Evolutionary conservation across 805 yeast species (phyloP).

Genomic region (Cyberlindnera sargentensis): DNA sequence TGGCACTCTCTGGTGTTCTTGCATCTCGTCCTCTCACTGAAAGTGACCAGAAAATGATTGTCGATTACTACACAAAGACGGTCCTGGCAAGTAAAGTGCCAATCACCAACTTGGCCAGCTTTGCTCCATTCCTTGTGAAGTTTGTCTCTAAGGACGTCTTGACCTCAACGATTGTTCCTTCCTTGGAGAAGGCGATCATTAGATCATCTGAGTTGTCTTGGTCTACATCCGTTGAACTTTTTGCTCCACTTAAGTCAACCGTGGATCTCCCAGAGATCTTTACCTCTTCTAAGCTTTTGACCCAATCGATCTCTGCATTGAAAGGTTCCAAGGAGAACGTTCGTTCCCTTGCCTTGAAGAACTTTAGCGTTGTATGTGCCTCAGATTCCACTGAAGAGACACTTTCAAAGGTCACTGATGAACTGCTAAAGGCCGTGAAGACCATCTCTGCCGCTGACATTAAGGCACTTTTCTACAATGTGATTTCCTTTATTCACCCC

Average conservation of each 20-base stretch:
- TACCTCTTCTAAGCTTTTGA: slow-evolving; percentile 39
- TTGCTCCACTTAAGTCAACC: slow-evolving; percentile 25
- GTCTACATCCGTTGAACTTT: slow-evolving; percentile 46
- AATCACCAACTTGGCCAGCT: slow-evolving; percentile 30
- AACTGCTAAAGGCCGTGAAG: slow-evolving; percentile 51
- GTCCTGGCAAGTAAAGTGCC: slow-evolving; percentile 40
- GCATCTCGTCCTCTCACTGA: slow-evolving; percentile 22
- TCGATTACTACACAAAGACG: slow-evolving; percentile 29
- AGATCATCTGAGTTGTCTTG: slow-evolving; percentile 74
- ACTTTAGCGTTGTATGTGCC: slow-evolving; percentile 28
- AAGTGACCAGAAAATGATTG: slow-evolving; percentile 16
- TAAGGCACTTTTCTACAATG: slow-evolving; percentile 44
- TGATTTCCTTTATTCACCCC: slow-evolving; percentile 31
- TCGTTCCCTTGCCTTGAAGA: slow-evolving; percentile 28
- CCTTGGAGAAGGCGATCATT: slow-evolving; percentile 64
- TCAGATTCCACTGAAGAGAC: slow-evolving; percentile 26
- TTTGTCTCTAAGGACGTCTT: slow-evolving; percentile 35
- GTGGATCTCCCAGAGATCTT: slow-evolving; percentile 38
- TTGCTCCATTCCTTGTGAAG: slow-evolving; percentile 39
- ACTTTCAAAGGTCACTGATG: slow-evolving; percentile 36
- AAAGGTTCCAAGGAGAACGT: slow-evolving; percentile 68
- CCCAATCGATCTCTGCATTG: slow-evolving; percentile 46
- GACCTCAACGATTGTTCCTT: slow-evolving; percentile 40
- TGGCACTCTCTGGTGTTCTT: slow-evolving; percentile 31
- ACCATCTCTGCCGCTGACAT: slow-evolving; percentile 57